These are phyloP conservation scores for Polytrichum formosum DNA, from an alignment of 225 moss, liverwort and hornwort species.

Conservation along the genomic window DNA sequence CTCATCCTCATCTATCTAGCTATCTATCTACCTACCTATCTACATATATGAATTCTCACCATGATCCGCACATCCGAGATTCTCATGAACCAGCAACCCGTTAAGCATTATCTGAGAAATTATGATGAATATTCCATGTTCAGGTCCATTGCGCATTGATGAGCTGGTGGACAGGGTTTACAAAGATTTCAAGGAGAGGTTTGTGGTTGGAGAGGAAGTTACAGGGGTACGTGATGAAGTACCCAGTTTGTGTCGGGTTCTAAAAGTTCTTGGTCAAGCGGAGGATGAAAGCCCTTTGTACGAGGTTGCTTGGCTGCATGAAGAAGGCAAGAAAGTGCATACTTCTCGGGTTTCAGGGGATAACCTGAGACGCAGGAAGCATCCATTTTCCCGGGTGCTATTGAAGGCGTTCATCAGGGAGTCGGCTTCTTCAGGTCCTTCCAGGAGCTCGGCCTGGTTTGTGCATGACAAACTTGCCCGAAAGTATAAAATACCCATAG, in stretches of 20 bases:
- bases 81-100: too few relatives aligned
- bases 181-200: conserved; percentile 86
- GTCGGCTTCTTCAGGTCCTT: conserved; percentile 69
- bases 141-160: conserved; percentile 91
- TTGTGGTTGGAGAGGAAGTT: conserved; percentile 82
- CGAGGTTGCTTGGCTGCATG: conserved; percentile 91
- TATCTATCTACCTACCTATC: too few relatives aligned
- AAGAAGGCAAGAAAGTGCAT: conserved; percentile 66
- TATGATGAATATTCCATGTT: conserved; percentile 9
- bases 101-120: conserved; percentile 3
- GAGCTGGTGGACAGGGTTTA: conserved; percentile 95
- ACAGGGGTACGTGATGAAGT: conserved; percentile 68
- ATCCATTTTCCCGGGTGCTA: conserved; percentile 82
- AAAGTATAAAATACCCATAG: conserved; percentile 76
- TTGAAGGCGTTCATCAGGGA: conserved; percentile 91
- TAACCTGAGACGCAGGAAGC: conserved; percentile 74
- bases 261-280: conserved; percentile 70
- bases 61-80: too few relatives aligned
- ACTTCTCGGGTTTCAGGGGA: conserved; percentile 56
- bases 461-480: conserved; percentile 89
- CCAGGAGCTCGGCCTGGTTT: conserved; percentile 78
- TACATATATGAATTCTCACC: too few relatives aligned
- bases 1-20: too few relatives aligned
- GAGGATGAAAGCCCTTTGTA: conserved; percentile 63
- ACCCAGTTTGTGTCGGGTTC: conserved; percentile 62